phyloP scores from a whole-genome alignment of 176 grass and related monocot genomes.

The Raddia guianensis region DNA sequence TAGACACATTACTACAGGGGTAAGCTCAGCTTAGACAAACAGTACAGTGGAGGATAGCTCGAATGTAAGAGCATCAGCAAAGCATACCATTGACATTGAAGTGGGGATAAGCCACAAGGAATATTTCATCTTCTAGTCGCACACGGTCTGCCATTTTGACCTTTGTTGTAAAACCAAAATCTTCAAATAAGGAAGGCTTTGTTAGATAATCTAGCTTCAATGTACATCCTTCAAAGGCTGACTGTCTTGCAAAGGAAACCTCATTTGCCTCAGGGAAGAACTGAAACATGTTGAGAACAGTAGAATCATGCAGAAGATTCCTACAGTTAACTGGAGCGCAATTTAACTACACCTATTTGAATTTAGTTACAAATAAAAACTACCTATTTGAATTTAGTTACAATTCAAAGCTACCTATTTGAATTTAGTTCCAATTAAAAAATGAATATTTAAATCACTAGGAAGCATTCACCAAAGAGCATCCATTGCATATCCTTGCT shows the following conservation, averaged over 20 bases:
- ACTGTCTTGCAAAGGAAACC: slow-evolving; percentile 82
- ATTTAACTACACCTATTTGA: slow-evolving; percentile 11
- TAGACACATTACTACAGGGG: slow-evolving; percentile 9
- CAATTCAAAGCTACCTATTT: background rate
- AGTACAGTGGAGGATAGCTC: background rate
- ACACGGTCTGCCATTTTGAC: slow-evolving; percentile 91
- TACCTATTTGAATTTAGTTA: background rate
- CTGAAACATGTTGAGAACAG: slow-evolving; percentile 48
- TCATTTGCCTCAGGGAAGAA: slow-evolving; percentile 98
- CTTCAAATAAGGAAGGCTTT: slow-evolving; percentile 92
- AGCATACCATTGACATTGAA: slow-evolving; percentile 96
- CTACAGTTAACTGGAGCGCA: background rate
- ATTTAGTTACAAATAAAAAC: background rate
- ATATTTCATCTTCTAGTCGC: slow-evolving; percentile 69
- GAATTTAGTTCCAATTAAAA: background rate
- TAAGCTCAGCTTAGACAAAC: slow-evolving; percentile 23
- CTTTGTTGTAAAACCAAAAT: slow-evolving; percentile 92
- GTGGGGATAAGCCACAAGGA: slow-evolving; percentile 95
- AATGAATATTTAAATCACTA: background rate
- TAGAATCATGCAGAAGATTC: slow-evolving; percentile 9
- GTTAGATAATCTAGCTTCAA: slow-evolving; percentile 93
- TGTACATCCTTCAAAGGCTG: slow-evolving; percentile 82
- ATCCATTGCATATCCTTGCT: background rate
- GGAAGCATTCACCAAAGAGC: background rate
- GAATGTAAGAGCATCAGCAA: slow-evolving; percentile 9